A percentile compares a stretch with the other conserved stretches of the same genome.
These are phyloP conservation scores for Neurospora sp. DNA, from an alignment of 495 filamentous ascomycete genomes.

Conservation along the genomic window DNA sequence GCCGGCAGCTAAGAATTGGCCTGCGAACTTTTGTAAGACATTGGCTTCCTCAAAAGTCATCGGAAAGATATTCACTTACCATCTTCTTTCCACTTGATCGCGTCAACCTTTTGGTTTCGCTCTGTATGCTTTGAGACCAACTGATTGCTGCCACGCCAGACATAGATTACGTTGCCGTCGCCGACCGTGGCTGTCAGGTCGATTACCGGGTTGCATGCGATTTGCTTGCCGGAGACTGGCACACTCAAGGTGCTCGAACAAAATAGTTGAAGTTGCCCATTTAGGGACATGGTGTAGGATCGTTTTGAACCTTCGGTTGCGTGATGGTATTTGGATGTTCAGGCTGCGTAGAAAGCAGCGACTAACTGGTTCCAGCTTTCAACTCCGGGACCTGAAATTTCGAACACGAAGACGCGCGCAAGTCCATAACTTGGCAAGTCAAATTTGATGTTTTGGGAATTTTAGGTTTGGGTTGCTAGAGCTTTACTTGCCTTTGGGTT, in stretches of 20 bases:
- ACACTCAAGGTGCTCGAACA: constrained; percentile 35
- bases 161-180: constrained; percentile 59
- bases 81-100: constrained; percentile 67
- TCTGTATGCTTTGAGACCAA: constrained; percentile 36
- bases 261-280: constrained; percentile 26
- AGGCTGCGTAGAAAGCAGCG: background rate
- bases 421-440: background rate
- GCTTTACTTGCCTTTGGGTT: background rate
- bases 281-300: constrained; percentile 14
- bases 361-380: background rate
- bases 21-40: constrained; percentile 22
- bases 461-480: background rate
- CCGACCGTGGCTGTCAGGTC: constrained; percentile 67
- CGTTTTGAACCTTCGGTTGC: background rate
- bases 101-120: constrained; percentile 39
- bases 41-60: constrained; percentile 13
- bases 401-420: background rate
- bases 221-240: constrained; percentile 27
- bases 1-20: constrained; percentile 65
- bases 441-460: background rate
- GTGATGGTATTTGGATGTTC: background rate
- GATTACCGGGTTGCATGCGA: constrained; percentile 73
- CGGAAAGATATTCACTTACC: constrained; percentile 34
- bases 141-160: constrained; percentile 40
- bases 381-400: background rate